Base-by-base conservation (phyloP, 1,284 basidiomycete genomes). In the Grifola frondosa region DNA sequence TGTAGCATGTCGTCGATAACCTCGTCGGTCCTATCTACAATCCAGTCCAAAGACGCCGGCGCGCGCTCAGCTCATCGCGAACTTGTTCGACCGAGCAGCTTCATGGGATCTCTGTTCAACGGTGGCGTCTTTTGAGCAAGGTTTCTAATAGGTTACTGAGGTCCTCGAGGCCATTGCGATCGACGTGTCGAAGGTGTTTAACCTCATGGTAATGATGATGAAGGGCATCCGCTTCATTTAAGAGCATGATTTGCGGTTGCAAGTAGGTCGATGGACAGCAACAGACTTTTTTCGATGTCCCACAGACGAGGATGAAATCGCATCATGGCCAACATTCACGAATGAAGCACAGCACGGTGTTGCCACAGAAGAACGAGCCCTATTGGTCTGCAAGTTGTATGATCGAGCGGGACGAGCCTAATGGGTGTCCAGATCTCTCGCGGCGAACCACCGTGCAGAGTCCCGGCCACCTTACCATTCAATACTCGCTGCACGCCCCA, bases 111-210 rank as follows among this genome's bases (percentile, higher is more conserved):
- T 77, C 47, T 81, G 71, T 62, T 74, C 77, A 1, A 38, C 70
- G 1, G n/a, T n/a, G n/a, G 75, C 75, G 12, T 67, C 77, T 6
- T 80, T 92, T 58, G 85, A 73, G 68, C 68, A 70, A 47, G 86
- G 88, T 13, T 78, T 94, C 65, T 65, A 66, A 44, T 71, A 75
- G 2, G 75, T 82, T 41, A 81, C 87, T 42, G 85, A 89, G 62
- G 68, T 84, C 48, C 73, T 97, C 53, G 91, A 93, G 58, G 93
- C 97, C 61, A 80, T 92, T 44, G 80, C 83, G 15, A 86, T 94
- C 57, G 93, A 97, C 63, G 89, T 88, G 47, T 94, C 94, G 4
- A 86, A 87, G n/a, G 93, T 91, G 0, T 85, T 88, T 68, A 68
- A 78, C 48, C 78, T 85, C 40, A 83, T 93, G 62, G 90, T 83